A percentile compares a stretch with the other conserved stretches of the same genome.
Evolutionary conservation across 106 monocot genomes (phyloP).

Genomic region (Narthecium ossifragum): DNA sequence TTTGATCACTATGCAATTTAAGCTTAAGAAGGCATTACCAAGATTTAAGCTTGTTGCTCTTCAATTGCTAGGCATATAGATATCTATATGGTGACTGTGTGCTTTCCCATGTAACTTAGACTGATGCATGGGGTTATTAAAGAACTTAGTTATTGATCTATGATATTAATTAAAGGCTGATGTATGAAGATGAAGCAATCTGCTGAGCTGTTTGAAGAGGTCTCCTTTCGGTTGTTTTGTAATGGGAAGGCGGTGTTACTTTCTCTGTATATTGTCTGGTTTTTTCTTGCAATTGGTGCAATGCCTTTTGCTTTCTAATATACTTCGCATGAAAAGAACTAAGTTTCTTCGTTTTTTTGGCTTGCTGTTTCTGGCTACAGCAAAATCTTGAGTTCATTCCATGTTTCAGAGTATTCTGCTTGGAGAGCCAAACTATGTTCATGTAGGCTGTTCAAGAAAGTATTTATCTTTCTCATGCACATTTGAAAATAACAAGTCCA

Average conservation of each 20-base stretch:
- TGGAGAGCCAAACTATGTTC: constrained; percentile 30
- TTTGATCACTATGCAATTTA: background rate
- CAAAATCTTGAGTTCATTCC: constrained; percentile 1
- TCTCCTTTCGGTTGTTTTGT: too few relatives aligned
- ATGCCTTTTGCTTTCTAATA: background rate
- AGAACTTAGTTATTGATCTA: background rate
- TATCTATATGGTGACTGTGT: too few relatives aligned
- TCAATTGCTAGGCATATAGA: too few relatives aligned
- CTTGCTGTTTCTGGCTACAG: background rate
- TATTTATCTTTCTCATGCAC: constrained; percentile 48
- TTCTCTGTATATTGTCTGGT: background rate
- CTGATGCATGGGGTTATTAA: background rate
- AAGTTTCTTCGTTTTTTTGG: background rate
- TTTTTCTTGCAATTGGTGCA: background rate
- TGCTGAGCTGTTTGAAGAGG: background rate
- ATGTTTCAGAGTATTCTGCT: constrained; percentile 45
- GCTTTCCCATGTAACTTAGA: too few relatives aligned
- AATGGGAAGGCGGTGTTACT: too few relatives aligned
- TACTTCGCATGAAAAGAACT: background rate
- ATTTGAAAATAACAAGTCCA: constrained; percentile 36
- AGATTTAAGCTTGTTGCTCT: too few relatives aligned
- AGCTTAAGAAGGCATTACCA: too few relatives aligned
- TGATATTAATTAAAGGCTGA: background rate
- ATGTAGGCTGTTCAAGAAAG: constrained; percentile 39
- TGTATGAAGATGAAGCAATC: background rate